Base-by-base conservation (phyloP, 2,329 filamentous ascomycete genomes). In the Phoma sp. region DNA sequence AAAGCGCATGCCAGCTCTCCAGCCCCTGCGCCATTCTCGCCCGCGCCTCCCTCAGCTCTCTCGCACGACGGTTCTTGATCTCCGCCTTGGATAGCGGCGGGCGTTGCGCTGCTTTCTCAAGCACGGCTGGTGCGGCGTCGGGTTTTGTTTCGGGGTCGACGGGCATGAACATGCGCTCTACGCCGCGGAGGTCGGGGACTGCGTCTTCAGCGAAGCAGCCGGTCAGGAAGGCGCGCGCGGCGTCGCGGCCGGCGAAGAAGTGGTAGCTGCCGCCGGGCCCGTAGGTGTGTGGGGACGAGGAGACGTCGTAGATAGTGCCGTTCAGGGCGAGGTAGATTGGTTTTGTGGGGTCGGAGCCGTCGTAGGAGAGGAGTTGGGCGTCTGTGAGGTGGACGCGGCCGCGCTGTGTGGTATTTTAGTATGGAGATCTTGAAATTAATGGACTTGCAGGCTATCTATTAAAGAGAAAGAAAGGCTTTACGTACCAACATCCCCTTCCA, bases 321-420 rank as follows among this genome's bases (percentile, higher is more conserved):
- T 95, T 94, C 69, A 99, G 87, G 60, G 92, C 92, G 51, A 99
- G 84, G 80, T 96, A 96, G 74, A 98, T 86, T 6, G 95, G 95
- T 56, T 89, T 86, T 7, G 77, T 74, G 9, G 87, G 80, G 76
- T 96, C 87, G 54, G 80, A 83, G 78, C 95, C 96, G 77, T 96
- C 88, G 82, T 90, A 96, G 45, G 80, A 74, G 40, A 84, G 75
- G 43, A 99, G 87, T 74, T 97, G 82, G 19, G 82, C 80, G 52
- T 90, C 88, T 1, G 92, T 96, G 35, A 98, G 82, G 71, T 84
- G 79, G 45, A 90, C 60, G 13, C 91, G 90, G 4, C 81, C 80
- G 60, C 75, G 72, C 80, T 82, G 44, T 41, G 22, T 3, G 32
- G 17, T 17, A 17, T 17, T 17, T 17, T 17, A 17, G 17, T 17